Evolutionary conservation across 768 basidiomycete species (phyloP).

Genomic region (Mrakia hoshinonis): DNA sequence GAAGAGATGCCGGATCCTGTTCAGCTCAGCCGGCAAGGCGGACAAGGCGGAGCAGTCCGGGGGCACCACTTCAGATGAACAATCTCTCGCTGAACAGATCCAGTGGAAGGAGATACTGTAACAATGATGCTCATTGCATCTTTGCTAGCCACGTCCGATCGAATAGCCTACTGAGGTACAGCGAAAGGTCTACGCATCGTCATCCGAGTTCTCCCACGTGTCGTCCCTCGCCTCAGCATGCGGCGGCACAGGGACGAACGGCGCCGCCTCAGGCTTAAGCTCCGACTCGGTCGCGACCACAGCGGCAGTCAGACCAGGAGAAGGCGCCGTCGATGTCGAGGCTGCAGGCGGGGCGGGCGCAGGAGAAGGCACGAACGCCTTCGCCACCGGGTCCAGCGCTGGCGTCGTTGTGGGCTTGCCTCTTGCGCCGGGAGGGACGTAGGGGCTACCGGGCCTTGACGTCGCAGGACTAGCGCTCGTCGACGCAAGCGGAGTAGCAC

Average conservation of each 20-base stretch:
- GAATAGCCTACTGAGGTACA: no score
- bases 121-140: no score
- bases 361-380: neutral
- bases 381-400: neutral
- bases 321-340: neutral
- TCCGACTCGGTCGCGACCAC: neutral
- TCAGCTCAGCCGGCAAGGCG: no score
- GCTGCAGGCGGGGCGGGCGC: neutral
- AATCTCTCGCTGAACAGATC: no score
- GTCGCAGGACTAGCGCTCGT: neutral
- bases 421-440: slow-evolving; percentile 18
- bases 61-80: no score
- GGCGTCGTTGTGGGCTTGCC: neutral
- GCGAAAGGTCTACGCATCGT: no score
- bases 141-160: no score
- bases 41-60: no score
- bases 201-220: slow-evolving; percentile 25
- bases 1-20: no score
- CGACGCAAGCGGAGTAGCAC: neutral
- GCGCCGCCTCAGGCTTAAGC: neutral
- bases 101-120: no score
- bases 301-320: neutral
- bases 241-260: neutral
- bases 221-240: slow-evolving; percentile 1
- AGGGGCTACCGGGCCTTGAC: slow-evolving; percentile 1